Percentiles rank a stretch among this genome's conserved stretches.
Conservation (phyloP, 257 asterid species). For the Asclepias syriaca region DNA sequence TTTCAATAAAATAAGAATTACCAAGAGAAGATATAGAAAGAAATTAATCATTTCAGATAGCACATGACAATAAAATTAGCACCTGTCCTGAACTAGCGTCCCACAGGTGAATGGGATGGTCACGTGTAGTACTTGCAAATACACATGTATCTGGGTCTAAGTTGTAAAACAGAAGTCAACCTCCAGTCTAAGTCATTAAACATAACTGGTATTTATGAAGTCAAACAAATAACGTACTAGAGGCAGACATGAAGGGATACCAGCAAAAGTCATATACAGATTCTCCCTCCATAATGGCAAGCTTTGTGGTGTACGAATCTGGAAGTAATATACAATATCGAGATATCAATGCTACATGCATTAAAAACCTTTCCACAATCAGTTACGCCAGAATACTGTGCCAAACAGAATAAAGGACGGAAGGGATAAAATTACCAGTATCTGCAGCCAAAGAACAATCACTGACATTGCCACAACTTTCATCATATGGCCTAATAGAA, state of each 20-base stretch:
- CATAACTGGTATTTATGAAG: slow-evolving; percentile 19
- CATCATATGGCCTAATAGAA: slow-evolving; percentile 54
- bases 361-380: background rate
- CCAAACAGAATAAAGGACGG: slow-evolving; percentile 9
- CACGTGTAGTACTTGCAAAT: slow-evolving; percentile 75
- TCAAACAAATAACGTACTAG: slow-evolving; percentile 60
- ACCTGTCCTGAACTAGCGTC: slow-evolving; percentile 95
- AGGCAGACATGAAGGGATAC: slow-evolving; percentile 90
- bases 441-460: slow-evolving; percentile 37
- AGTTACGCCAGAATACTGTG: background rate
- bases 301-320: slow-evolving; percentile 70
- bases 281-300: slow-evolving; percentile 74
- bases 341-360: background rate
- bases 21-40: slow-evolving; percentile 2
- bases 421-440: slow-evolving; percentile 37
- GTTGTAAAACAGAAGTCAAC: slow-evolving; percentile 22
- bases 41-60: background rate
- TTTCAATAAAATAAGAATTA: slow-evolving; percentile 1
- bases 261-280: slow-evolving; percentile 86
- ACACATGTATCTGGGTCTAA: slow-evolving; percentile 89
- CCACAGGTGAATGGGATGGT: slow-evolving; percentile 99
- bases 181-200: slow-evolving; percentile 9
- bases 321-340: slow-evolving; percentile 24
- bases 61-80: slow-evolving; percentile 11
- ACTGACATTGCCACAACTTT: slow-evolving; percentile 27